Evolutionary conservation across 805 yeast genomes (phyloP).

Genomic region (Scheffersomyces amazonensis): DNA sequence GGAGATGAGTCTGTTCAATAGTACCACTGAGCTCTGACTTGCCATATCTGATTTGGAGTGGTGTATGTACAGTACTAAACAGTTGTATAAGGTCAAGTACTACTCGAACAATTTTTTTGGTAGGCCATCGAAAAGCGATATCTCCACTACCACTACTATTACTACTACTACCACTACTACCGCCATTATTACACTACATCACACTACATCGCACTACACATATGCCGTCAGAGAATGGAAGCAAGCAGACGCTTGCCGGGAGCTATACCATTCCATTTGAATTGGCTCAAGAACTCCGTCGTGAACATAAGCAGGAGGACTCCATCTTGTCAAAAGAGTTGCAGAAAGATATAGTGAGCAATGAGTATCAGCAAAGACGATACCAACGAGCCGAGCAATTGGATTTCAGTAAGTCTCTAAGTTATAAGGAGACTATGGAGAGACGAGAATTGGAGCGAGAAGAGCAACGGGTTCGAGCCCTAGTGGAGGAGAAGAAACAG

Average conservation of each 20-base stretch:
- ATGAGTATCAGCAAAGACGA: slow-evolving; percentile 28
- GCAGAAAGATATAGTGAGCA: slow-evolving; percentile 13
- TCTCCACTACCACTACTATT: too few species aligned
- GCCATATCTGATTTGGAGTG: too few species aligned
- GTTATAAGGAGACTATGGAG: slow-evolving; percentile 43
- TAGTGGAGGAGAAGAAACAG: slow-evolving; percentile 18
- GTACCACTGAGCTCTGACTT: slow-evolving; percentile 39
- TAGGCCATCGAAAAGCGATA: too few species aligned
- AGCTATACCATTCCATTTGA: slow-evolving; percentile 28
- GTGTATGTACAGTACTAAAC: too few species aligned
- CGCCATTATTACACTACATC: too few species aligned
- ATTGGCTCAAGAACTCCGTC: slow-evolving; percentile 22
- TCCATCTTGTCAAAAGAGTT: slow-evolving; percentile 11
- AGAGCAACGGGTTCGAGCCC: slow-evolving; percentile 21
- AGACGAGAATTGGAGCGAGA: slow-evolving; percentile 40
- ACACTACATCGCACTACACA: too few species aligned
- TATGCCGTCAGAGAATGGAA: not conserved
- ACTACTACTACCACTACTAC: too few species aligned
- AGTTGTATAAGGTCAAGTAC: too few species aligned
- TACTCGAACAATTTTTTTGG: too few species aligned
- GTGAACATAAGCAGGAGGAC: slow-evolving; percentile 19
- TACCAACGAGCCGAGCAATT: slow-evolving; percentile 22
- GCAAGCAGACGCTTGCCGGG: slow-evolving; percentile 21
- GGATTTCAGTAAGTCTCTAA: slow-evolving; percentile 21
- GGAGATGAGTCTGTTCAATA: slow-evolving; percentile 63